Evolutionary conservation across 805 yeast genomes (phyloP).

Genomic region (Cyberlindnera americana): DNA sequence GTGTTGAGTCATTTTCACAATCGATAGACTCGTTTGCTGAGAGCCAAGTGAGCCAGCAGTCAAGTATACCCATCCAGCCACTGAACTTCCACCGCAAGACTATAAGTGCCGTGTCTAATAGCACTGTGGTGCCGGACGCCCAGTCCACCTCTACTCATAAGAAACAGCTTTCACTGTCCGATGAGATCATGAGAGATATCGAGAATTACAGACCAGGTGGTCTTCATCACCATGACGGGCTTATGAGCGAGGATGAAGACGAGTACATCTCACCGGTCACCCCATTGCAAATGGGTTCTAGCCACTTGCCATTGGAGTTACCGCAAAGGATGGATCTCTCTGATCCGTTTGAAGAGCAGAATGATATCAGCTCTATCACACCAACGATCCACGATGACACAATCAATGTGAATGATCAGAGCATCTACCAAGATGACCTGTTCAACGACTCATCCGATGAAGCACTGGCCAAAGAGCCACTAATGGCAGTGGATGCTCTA

Average conservation of each 20-base stretch:
- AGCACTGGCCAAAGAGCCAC: neutral
- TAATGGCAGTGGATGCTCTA: neutral
- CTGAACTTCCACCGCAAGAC: conserved; percentile 25
- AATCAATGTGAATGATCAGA: neutral
- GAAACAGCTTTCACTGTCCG: conserved; percentile 26
- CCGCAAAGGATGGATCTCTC: neutral
- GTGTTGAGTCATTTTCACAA: conserved; percentile 8
- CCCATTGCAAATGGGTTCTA: conserved; percentile 14
- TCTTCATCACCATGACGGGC: conserved; percentile 2
- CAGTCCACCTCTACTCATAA: conserved; percentile 14
- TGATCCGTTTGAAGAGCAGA: neutral
- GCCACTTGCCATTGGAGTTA: conserved; percentile 5
- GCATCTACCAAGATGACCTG: conserved; percentile 1
- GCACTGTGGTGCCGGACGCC: conserved; percentile 4
- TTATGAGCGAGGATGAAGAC: conserved; percentile 9
- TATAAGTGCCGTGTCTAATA: conserved; percentile 14
- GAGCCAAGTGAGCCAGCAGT: conserved; percentile 8
- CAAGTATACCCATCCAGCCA: conserved; percentile 20
- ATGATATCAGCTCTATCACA: neutral
- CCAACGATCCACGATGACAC: neutral
- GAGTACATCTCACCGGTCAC: conserved; percentile 23
- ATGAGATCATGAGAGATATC: conserved; percentile 27
- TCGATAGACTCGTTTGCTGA: conserved; percentile 7
- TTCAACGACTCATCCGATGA: conserved; percentile 24
- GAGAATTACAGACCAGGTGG: conserved; percentile 23